These are phyloP conservation scores for Wickerhamomyces silvicola DNA, from an alignment of 805 yeast species.

Conservation along the genomic window DNA sequence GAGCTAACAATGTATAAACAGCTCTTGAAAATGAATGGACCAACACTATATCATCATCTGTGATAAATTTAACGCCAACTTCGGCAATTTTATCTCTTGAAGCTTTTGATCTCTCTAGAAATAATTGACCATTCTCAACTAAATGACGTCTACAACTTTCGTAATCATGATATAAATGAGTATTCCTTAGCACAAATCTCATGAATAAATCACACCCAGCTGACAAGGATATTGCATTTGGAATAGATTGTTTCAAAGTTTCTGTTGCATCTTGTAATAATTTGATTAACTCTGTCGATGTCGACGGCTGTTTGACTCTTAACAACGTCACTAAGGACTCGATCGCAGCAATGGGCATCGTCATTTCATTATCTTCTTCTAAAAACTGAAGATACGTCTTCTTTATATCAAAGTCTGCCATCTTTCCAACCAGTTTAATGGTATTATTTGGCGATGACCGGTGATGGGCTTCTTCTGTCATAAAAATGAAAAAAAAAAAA, in stretches of 20 bases:
- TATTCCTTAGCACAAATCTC: slow-evolving; percentile 86
- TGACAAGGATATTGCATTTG: slow-evolving; percentile 85
- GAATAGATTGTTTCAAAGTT: slow-evolving; percentile 67
- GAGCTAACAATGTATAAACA: slow-evolving; percentile 64
- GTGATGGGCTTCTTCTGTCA: too few species aligned
- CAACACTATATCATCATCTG: slow-evolving; percentile 85
- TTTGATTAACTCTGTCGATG: slow-evolving; percentile 88
- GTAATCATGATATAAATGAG: slow-evolving; percentile 87
- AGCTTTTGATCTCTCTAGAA: slow-evolving; percentile 85
- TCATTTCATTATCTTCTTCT: slow-evolving; percentile 89
- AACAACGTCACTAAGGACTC: slow-evolving; percentile 86
- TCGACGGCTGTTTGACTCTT: slow-evolving; percentile 77
- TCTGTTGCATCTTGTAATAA: slow-evolving; percentile 71
- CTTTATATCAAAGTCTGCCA: slow-evolving; percentile 67
- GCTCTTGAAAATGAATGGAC: slow-evolving; percentile 93
- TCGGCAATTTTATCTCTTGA: slow-evolving; percentile 84
- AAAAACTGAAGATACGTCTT: slow-evolving; percentile 73
- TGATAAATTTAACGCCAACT: slow-evolving; percentile 80
- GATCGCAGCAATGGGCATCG: slow-evolving; percentile 99
- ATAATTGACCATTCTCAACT: slow-evolving; percentile 89
- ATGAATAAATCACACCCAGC: slow-evolving; percentile 98
- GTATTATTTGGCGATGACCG: too few species aligned
- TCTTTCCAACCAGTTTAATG: slow-evolving; percentile 1
- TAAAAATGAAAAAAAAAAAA: too few species aligned
- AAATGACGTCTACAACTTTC: slow-evolving; percentile 84